Base-by-base conservation (phyloP, 441 rosid species). In the Breynia disticha region DNA sequence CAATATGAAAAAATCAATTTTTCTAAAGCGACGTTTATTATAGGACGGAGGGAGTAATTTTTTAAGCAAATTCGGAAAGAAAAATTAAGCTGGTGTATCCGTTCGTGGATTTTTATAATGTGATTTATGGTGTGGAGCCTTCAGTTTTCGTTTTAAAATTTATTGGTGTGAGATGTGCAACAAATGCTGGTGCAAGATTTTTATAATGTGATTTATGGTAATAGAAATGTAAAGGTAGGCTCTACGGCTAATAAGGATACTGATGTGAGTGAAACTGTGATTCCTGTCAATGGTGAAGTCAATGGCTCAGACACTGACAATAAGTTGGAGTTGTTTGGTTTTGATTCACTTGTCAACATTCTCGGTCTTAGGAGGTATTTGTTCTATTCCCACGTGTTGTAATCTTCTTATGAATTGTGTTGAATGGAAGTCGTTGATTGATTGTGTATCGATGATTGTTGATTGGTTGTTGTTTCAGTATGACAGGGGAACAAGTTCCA, bases 321-420 rank as follows among this genome's bases (percentile, higher is more conserved):
- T 59, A 94, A 78, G 59, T 71, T 94, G 76, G 97, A 94, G 60
- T 68, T 94, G 70, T 94, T 94, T 83, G 99, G 99, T 77, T 94
- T 94, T 19, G 99, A 90, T 74, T 93, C 99, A 55, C 97, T 94
- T 61, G 99, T 94, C 57, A 86, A 78, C 66, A 90, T 94, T 76
- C 99, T 94, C 70, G 99, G 97, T 57, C 87, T 94, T 60, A 87
- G 76, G 73, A 94, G 96, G 99, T 94, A 74, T 18, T 6, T 11
- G 9, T 48, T 12, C 20, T 32, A 17, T 28, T 28, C 35, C 3
- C 35, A 28, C 35, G 5, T 9, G 44, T 41, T 41, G n/a, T 41
- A 41, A 41, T 41, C 14, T 56, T 46, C 44, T 43, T 54, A 41
- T 54, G 32, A 38, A 37, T 55, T 61, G 57, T 37, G 44, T 46